phyloP scores from a whole-genome alignment of 1,139 yeast species.

The Suhomyces bribrorum region DNA sequence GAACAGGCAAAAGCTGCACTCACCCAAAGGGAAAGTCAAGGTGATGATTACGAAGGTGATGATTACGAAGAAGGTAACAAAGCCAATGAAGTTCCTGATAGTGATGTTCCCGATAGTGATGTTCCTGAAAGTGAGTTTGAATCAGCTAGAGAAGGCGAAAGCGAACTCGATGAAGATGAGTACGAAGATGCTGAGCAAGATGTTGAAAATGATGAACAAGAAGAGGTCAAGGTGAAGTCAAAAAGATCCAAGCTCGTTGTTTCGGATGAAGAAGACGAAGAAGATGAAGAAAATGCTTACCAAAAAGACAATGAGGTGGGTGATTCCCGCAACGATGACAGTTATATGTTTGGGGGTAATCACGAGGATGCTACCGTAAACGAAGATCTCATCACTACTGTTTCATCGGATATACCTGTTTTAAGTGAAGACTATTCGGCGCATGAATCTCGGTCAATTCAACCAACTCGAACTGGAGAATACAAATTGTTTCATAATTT shows the following conservation, averaged over 20 bases:
- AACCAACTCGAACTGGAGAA: background rate
- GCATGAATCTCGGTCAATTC: background rate
- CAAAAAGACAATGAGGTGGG: slow-evolving; percentile 18
- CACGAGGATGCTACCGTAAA: slow-evolving; percentile 16
- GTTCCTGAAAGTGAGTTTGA: slow-evolving; percentile 26
- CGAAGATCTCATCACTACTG: slow-evolving; percentile 21
- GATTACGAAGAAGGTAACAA: slow-evolving; percentile 20
- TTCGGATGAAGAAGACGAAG: slow-evolving; percentile 21
- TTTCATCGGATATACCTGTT: slow-evolving; percentile 12
- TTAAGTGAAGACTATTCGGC: background rate
- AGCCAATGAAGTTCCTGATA: slow-evolving; percentile 25
- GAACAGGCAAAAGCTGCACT: slow-evolving; percentile 41
- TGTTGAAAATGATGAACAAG: slow-evolving; percentile 23
- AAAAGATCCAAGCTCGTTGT: slow-evolving; percentile 14
- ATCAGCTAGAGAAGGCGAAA: slow-evolving; percentile 20
- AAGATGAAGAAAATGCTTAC: slow-evolving; percentile 19
- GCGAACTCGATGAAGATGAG: slow-evolving; percentile 20
- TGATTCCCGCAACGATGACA: slow-evolving; percentile 29
- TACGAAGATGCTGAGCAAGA: slow-evolving; percentile 23
- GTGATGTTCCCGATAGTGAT: slow-evolving; percentile 17
- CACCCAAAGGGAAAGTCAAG: slow-evolving; percentile 15
- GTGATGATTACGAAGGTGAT: slow-evolving; percentile 18
- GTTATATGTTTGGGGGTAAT: slow-evolving; percentile 38
- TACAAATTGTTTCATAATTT: slow-evolving; percentile 33
- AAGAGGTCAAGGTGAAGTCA: slow-evolving; percentile 10